Conservation (phyloP, 2,329 filamentous ascomycete species). For the Biscogniauxia marginata region DNA sequence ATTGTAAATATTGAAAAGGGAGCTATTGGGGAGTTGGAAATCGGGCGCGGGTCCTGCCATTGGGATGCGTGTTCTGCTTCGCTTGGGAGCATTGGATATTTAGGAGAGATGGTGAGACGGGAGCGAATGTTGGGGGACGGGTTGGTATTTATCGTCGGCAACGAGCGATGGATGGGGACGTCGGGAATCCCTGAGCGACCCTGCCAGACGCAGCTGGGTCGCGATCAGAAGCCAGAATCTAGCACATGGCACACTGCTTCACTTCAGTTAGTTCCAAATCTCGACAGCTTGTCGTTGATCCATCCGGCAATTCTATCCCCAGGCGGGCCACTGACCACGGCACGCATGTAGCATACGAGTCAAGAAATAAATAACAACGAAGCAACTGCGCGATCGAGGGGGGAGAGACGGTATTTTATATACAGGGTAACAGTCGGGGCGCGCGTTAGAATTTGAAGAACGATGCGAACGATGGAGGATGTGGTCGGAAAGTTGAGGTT, state of each 20-base stretch:
- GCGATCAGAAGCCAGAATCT: slow-evolving; percentile 30
- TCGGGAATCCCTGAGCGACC: slow-evolving; percentile 26
- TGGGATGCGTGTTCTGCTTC: slow-evolving; percentile 37
- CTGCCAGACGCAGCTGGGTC: slow-evolving; percentile 32
- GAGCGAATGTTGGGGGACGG: slow-evolving; percentile 14
- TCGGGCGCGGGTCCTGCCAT: slow-evolving; percentile 55
- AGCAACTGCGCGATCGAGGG: background rate
- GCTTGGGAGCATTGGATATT: slow-evolving; percentile 30
- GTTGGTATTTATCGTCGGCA: slow-evolving; percentile 27
- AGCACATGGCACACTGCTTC: slow-evolving; percentile 37
- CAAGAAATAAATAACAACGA: slow-evolving; percentile 3
- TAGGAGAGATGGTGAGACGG: slow-evolving; percentile 7
- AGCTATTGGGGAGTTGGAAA: slow-evolving; percentile 40
- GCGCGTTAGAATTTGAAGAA: slow-evolving; percentile 15
- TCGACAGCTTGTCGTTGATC: slow-evolving; percentile 11
- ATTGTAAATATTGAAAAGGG: slow-evolving; percentile 56
- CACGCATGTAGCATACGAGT: slow-evolving; percentile 4
- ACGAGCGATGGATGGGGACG: slow-evolving; percentile 12
- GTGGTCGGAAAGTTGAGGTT: slow-evolving; percentile 24
- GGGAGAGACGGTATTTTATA: slow-evolving; percentile 18
- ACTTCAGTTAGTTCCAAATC: slow-evolving; percentile 26
- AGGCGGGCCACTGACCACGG: slow-evolving; percentile 27
- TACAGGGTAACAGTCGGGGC: slow-evolving; percentile 17
- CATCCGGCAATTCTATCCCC: slow-evolving; percentile 6
- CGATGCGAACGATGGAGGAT: slow-evolving; percentile 23